A percentile compares a stretch with the other conserved stretches of the same genome.
phyloP scores from a whole-genome alignment of 306 rosid species.

The Benincasa hispida region DNA sequence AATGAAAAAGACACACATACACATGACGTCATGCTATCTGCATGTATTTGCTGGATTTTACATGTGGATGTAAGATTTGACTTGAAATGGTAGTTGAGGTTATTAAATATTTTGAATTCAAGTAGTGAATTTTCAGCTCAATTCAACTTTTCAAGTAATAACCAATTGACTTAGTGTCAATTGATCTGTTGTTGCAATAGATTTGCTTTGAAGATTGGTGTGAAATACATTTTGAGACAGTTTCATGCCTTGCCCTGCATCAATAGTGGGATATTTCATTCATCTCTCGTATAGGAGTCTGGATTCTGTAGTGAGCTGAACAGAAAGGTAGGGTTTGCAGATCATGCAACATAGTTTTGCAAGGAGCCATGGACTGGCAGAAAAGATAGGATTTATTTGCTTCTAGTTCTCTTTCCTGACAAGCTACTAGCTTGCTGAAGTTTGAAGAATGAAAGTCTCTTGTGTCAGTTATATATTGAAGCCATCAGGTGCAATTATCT shows the following conservation, averaged over 20 bases:
- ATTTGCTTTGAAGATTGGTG: neutral
- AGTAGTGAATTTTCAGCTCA: neutral
- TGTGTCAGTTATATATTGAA: neutral
- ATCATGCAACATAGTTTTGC: neutral
- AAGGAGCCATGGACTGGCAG: neutral
- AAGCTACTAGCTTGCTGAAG: neutral
- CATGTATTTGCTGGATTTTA: neutral
- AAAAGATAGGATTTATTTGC: neutral
- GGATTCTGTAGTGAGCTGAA: neutral
- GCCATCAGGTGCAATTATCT: neutral
- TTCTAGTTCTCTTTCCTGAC: neutral
- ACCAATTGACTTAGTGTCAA: neutral
- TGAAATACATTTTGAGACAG: neutral
- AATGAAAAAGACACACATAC: neutral
- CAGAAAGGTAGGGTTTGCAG: neutral
- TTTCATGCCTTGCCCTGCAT: neutral
- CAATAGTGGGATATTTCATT: neutral
- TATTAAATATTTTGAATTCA: neutral
- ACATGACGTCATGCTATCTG: neutral
- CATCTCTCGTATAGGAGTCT: neutral
- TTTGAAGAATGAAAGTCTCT: neutral
- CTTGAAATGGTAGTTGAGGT: neutral
- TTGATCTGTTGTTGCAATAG: neutral
- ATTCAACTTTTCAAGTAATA: neutral
- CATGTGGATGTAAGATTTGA: neutral